Evolutionary conservation across 805 yeast species (phyloP).

Genomic region (Saturnispora sekii): DNA sequence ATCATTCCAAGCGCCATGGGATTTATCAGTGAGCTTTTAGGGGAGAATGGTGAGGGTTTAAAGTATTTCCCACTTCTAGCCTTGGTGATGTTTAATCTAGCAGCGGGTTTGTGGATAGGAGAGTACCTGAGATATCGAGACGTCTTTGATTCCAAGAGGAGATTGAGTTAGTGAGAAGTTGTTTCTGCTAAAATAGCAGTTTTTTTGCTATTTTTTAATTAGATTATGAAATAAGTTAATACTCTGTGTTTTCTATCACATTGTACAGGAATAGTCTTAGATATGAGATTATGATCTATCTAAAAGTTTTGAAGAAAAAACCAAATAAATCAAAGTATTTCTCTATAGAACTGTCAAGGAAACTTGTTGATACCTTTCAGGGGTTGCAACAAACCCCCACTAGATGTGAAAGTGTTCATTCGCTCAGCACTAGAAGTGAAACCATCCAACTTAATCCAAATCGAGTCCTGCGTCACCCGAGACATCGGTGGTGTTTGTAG

Average conservation of each 20-base stretch:
- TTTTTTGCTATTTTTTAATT: background rate
- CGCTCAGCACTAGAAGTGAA: no score
- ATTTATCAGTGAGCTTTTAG: constrained; percentile 25
- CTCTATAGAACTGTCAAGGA: no score
- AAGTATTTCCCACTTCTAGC: constrained; percentile 24
- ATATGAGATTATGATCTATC: no score
- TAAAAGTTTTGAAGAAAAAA: no score
- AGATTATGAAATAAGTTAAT: no score
- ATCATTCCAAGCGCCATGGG: constrained; percentile 62
- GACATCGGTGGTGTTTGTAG: background rate
- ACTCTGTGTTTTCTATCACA: no score
- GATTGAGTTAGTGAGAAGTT: constrained; percentile 8
- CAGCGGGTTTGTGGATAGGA: constrained; percentile 21
- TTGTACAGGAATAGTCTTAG: no score
- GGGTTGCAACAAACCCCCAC: no score
- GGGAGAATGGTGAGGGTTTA: constrained; percentile 23
- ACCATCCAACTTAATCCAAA: no score
- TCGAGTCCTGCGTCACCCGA: background rate
- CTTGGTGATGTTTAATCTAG: constrained; percentile 16
- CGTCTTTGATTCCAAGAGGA: constrained; percentile 12
- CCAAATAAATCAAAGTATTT: no score
- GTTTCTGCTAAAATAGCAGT: background rate
- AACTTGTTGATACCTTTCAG: no score
- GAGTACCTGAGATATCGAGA: constrained; percentile 18
- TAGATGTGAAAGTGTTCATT: no score